phyloP scores from a whole-genome alignment of 176 grass and related monocot genomes.

The Cocos nucifera region DNA sequence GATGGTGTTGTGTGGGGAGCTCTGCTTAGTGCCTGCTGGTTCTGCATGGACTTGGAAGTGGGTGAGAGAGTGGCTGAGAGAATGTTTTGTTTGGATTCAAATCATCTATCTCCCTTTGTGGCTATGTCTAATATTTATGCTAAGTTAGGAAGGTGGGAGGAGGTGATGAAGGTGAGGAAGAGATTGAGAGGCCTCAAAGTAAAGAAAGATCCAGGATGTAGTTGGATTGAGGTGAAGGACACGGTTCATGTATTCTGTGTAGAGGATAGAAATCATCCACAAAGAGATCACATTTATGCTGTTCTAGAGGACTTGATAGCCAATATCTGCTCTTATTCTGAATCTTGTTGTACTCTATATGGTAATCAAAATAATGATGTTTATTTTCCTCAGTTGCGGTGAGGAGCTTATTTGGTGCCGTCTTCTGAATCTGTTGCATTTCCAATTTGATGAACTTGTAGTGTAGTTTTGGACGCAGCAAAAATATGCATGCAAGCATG shows the following conservation, averaged over 20 bases:
- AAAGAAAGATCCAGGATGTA: constrained; percentile 43
- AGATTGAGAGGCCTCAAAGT: constrained; percentile 23
- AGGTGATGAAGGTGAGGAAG: constrained; percentile 41
- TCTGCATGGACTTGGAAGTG: constrained; percentile 35
- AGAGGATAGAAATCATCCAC: constrained; percentile 45
- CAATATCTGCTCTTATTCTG: constrained; percentile 24
- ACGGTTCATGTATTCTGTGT: constrained; percentile 46
- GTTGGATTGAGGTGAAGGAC: constrained; percentile 49
- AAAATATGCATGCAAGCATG: no score
- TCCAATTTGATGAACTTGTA: no score
- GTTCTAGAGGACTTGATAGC: constrained; percentile 34
- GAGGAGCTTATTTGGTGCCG: no score
- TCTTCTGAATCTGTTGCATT: no score
- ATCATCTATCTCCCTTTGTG: constrained; percentile 36
- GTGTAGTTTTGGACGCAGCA: no score
- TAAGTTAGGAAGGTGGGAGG: constrained; percentile 45
- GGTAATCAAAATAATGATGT: neutral
- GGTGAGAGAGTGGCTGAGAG: constrained; percentile 37
- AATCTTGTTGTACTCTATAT: constrained; percentile 13
- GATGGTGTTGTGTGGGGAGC: constrained; percentile 46
- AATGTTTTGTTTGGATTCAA: constrained; percentile 37
- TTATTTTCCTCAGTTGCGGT: no score
- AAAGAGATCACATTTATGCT: constrained; percentile 34
- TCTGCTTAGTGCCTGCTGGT: constrained; percentile 41
- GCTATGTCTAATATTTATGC: constrained; percentile 54